phyloP scores from a whole-genome alignment of 1,139 yeast genomes.

The Pichiaceae sp. region DNA sequence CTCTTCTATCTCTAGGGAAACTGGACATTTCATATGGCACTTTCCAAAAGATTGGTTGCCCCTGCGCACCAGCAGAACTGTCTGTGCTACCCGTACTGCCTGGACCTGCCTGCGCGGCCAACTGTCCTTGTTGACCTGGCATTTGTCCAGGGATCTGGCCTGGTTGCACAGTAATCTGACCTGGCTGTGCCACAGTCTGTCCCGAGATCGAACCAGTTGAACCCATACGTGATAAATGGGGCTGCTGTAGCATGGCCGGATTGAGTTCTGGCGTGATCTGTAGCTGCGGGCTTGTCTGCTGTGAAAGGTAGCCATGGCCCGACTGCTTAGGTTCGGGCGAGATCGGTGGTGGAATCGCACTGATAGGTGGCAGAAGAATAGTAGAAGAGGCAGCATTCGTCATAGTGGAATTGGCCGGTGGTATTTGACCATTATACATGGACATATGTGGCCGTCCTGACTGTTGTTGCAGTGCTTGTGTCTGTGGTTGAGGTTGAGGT shows the following conservation, averaged over 20 bases:
- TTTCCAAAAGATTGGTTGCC: constrained; percentile 30
- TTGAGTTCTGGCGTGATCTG: neutral
- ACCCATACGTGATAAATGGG: neutral
- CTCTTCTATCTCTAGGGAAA: constrained; percentile 14
- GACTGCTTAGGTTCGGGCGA: constrained; percentile 9
- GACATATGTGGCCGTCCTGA: neutral
- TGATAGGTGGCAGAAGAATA: constrained; percentile 10
- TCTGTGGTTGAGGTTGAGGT: neutral
- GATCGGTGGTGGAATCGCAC: constrained; percentile 15
- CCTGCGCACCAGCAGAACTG: constrained; percentile 7
- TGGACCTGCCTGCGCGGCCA: neutral
- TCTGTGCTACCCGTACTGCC: neutral
- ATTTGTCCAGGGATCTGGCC: no score
- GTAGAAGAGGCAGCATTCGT: neutral
- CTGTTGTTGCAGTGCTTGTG: neutral
- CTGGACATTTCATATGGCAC: constrained; percentile 29
- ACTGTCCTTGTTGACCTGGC: neutral
- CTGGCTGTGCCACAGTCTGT: neutral
- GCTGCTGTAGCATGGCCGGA: neutral
- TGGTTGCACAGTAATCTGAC: no score
- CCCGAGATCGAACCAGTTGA: neutral
- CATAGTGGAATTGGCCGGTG: neutral
- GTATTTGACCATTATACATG: neutral
- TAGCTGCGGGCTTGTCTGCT: neutral
- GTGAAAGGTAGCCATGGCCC: neutral